phyloP scores from a whole-genome alignment of 1,284 basidiomycete genomes.

The Marasmius tenuissimus region DNA sequence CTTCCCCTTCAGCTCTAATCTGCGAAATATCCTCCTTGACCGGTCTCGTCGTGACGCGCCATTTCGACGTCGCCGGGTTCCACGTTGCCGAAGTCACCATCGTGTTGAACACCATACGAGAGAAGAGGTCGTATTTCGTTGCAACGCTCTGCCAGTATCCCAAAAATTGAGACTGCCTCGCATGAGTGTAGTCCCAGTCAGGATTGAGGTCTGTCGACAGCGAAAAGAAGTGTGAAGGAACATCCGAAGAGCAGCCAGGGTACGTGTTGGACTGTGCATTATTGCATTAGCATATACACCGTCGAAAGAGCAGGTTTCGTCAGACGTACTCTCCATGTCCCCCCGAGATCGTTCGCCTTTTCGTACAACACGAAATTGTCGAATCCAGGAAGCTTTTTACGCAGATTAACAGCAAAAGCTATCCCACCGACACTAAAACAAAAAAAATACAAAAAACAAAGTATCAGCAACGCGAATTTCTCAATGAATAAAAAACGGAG shows the following conservation, averaged over 20 bases:
- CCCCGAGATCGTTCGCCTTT: conserved; percentile 31
- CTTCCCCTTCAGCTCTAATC: background rate
- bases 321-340: conserved; percentile 36
- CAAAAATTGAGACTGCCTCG: conserved; percentile 30
- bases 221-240: conserved; percentile 34
- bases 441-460: no score
- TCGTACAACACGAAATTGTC: conserved; percentile 37
- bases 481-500: conserved; percentile 22
- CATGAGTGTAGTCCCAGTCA: conserved; percentile 32
- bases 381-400: conserved; percentile 29
- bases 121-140: conserved; percentile 28
- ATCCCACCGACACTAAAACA: conserved; percentile 21
- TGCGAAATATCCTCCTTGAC: background rate
- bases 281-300: background rate
- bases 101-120: conserved; percentile 30
- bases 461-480: conserved; percentile 28
- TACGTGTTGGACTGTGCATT: conserved; percentile 30
- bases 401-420: conserved; percentile 30
- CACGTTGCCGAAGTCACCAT: conserved; percentile 40
- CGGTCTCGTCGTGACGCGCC: conserved; percentile 29
- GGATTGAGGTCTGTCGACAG: conserved; percentile 37
- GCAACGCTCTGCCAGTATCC: conserved; percentile 34
- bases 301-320: background rate
- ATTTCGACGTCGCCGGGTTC: conserved; percentile 33
- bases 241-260: conserved; percentile 35